A percentile compares a stretch with the other conserved stretches of the same genome.
Conservation (phyloP, 768 basidiomycete species). For the Trametes meyenii region DNA sequence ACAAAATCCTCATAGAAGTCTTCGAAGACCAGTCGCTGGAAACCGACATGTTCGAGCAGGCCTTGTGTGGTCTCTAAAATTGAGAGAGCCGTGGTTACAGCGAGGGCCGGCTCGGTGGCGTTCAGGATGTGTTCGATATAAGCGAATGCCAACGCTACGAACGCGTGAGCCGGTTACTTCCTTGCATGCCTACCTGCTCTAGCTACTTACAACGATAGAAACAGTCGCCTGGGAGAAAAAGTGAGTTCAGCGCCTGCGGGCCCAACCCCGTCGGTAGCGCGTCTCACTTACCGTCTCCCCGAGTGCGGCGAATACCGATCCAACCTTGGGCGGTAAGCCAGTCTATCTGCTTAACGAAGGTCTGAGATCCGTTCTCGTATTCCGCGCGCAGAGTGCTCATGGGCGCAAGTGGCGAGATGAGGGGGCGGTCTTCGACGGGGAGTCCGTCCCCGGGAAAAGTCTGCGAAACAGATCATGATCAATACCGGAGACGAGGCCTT, state of each 20-base stretch:
- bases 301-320: conserved; percentile 64
- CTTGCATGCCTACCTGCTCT: conserved; percentile 1
- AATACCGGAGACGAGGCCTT: background rate
- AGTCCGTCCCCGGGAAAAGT: conserved; percentile 41
- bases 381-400: conserved; percentile 62
- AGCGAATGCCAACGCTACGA: conserved; percentile 79
- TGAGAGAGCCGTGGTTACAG: conserved; percentile 53
- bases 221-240: conserved; percentile 66
- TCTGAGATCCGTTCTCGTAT: conserved; percentile 60
- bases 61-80: conserved; percentile 51
- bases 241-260: background rate
- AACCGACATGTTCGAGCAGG: conserved; percentile 58
- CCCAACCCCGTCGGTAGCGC: background rate
- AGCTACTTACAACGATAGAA: conserved; percentile 79
- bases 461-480: conserved; percentile 27
- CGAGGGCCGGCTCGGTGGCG: conserved; percentile 45
- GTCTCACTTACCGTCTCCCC: conserved; percentile 61
- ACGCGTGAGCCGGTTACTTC: background rate
- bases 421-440: conserved; percentile 44
- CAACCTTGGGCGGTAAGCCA: conserved; percentile 67
- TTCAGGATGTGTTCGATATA: conserved; percentile 74
- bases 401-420: conserved; percentile 56
- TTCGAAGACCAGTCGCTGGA: conserved; percentile 69
- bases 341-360: conserved; percentile 77
- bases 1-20: conserved; percentile 74